Conservation (phyloP, 139 green algal species). For the Ettlia oleoabundans region DNA sequence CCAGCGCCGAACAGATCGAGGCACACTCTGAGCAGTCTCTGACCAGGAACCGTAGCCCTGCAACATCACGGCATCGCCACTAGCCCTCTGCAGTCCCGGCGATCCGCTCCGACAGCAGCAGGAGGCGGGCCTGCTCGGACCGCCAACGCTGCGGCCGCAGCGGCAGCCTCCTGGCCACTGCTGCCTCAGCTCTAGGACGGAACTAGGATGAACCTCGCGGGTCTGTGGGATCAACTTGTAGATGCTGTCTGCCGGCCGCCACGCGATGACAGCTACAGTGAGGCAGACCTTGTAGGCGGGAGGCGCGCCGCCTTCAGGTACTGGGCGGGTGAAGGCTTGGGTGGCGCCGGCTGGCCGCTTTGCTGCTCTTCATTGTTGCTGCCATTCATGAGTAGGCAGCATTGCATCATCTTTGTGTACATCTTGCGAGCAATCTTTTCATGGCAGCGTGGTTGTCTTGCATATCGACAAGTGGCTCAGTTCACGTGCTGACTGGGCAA, state of each 20-base stretch:
- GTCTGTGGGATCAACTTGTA: slow-evolving; percentile 81
- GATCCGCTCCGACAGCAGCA: no score
- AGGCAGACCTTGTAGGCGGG: slow-evolving; percentile 69
- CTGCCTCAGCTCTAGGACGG: not conserved
- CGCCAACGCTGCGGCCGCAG: not conserved
- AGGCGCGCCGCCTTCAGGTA: slow-evolving; percentile 46
- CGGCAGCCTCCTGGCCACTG: not conserved
- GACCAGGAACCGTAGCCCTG: not conserved
- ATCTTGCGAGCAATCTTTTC: no score
- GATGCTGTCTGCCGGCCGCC: slow-evolving; percentile 85
- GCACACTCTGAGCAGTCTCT: no score
- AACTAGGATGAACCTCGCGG: slow-evolving; percentile 7
- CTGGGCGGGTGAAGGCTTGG: not conserved
- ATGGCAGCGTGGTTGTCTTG: no score
- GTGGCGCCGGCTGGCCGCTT: no score
- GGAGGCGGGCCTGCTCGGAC: not conserved
- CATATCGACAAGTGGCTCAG: no score
- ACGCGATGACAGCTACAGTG: slow-evolving; percentile 65
- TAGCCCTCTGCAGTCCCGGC: not conserved
- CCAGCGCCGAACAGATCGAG: no score
- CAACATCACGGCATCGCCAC: not conserved
- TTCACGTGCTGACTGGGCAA: not conserved
- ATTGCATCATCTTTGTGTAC: no score
- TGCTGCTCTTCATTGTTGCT: no score
- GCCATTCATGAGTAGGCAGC: no score